Conservation (phyloP, 1,284 basidiomycete genomes). For the Ceratobasidium sp. region DNA sequence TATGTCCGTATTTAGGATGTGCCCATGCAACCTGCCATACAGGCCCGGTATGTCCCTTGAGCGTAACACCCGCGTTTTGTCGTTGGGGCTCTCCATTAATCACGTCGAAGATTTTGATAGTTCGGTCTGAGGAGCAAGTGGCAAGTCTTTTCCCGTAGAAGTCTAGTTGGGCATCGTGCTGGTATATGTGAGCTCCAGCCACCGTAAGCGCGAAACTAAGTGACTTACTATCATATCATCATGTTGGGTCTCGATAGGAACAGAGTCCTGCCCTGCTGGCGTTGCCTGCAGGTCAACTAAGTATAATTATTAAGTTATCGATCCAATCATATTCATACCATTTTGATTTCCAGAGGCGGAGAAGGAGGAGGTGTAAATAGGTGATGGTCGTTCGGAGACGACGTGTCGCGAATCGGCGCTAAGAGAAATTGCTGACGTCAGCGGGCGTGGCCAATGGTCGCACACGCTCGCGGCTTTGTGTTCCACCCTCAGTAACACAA, state of each 20-base stretch:
- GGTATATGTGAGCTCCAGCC: slow-evolving; percentile 36
- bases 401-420: slow-evolving; percentile 41
- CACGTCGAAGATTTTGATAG: slow-evolving; percentile 95
- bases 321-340: slow-evolving; percentile 7
- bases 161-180: slow-evolving; percentile 98
- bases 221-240: slow-evolving; percentile 92
- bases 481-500: too few species aligned
- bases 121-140: slow-evolving; percentile 96
- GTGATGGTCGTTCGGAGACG: slow-evolving; percentile 23
- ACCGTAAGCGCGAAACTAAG: slow-evolving; percentile 17
- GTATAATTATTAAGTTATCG: not conserved
- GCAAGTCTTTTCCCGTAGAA: slow-evolving; percentile 97
- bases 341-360: not conserved
- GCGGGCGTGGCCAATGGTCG: not conserved
- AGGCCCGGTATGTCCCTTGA: slow-evolving; percentile 95
- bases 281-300: slow-evolving; percentile 17
- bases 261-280: slow-evolving; percentile 58
- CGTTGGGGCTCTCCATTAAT: slow-evolving; percentile 85
- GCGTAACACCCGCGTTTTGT: slow-evolving; percentile 73
- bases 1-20: slow-evolving; percentile 95
- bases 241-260: slow-evolving; percentile 90
- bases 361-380: not conserved
- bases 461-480: too few species aligned
- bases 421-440: slow-evolving; percentile 27
- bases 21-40: slow-evolving; percentile 99